Conservation (phyloP, 164 flowering plant species). For the Protea cynaroides region DNA sequence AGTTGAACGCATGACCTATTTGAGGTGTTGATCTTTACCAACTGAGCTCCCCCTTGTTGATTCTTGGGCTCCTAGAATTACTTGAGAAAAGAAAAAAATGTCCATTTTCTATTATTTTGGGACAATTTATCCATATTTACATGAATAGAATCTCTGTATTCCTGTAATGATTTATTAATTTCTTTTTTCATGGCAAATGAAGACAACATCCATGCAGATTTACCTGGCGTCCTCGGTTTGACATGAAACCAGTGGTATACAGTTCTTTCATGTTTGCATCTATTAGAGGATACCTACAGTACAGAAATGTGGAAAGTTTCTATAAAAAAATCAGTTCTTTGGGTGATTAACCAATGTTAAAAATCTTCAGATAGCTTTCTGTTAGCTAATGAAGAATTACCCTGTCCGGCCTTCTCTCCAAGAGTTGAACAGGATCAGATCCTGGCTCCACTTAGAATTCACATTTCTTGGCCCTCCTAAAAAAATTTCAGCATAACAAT, state of each 20-base stretch:
- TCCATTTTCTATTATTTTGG: background rate
- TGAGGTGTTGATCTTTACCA: no score
- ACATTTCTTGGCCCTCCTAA: constrained; percentile 87
- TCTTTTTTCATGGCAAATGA: background rate
- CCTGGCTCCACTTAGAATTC: constrained; percentile 67
- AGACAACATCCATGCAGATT: constrained; percentile 1
- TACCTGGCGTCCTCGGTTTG: constrained; percentile 96
- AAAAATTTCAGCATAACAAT: background rate
- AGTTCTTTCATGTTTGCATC: constrained; percentile 95
- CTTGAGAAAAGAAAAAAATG: background rate
- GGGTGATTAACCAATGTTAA: background rate
- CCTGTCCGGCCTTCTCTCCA: constrained; percentile 92
- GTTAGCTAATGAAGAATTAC: constrained; percentile 26
- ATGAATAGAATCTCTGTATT: background rate
- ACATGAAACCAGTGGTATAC: constrained; percentile 82
- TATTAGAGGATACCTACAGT: constrained; percentile 77
- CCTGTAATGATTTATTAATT: background rate
- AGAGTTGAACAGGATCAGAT: constrained; percentile 52
- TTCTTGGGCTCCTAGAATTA: background rate
- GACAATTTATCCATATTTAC: background rate
- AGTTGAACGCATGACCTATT: no score
- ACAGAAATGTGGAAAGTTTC: background rate
- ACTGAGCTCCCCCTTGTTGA: no score
- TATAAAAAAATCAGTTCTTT: background rate
- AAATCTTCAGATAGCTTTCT: background rate